Evolutionary conservation across 2,329 filamentous ascomycete genomes (phyloP), one percentile per base, ranked within the genome.

Genomic region (Trichoderma sp.): DNA sequence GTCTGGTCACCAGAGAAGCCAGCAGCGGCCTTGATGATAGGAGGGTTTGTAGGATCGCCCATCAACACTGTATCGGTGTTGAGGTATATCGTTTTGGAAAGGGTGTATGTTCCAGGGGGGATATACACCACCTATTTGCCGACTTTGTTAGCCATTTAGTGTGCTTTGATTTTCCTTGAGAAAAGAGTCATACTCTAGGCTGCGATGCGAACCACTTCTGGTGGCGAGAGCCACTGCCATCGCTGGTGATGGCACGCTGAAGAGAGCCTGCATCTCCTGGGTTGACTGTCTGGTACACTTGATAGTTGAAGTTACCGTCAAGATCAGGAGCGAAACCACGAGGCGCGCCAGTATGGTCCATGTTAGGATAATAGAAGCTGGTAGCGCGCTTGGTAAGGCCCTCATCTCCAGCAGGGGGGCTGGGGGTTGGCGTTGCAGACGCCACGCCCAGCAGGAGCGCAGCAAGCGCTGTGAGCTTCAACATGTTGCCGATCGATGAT

Each of bases 1-100:
- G 72, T 78, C 63, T 68, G 69, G 37, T 77, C 71, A 10, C 77
- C 76, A 43, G 72, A 74, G 70, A 82, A 83, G 21, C 75, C 76
- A 11, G 77, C 70, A 19, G 79, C 77, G 14, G 81, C 80, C 73
- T 81, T 82, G 69, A 83, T 76, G 13, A 79, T 76, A 3, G 82
- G 82, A 27, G 81, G 82, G 40, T 83, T 76, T 4, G 79, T 82
- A 1, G 81, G 78, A 70, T 83, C 82, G n/a, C 82, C 82, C 79
- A 83, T 83, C 56, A 84, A 71, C 40, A 83, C 79, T 6, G 82
- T 84, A 58, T 83, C 82, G 0, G 82, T 83, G 66, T 81, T 80
- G 78, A 83, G 79, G 5, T 72, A 62, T 40, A 83, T 80, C 1
- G 81, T 83, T 58, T 77, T 63, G 68, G 73, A 76, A 63, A 84